phyloP scores from a whole-genome alignment of 345 rosid genomes.

The Microcos paniculata region DNA sequence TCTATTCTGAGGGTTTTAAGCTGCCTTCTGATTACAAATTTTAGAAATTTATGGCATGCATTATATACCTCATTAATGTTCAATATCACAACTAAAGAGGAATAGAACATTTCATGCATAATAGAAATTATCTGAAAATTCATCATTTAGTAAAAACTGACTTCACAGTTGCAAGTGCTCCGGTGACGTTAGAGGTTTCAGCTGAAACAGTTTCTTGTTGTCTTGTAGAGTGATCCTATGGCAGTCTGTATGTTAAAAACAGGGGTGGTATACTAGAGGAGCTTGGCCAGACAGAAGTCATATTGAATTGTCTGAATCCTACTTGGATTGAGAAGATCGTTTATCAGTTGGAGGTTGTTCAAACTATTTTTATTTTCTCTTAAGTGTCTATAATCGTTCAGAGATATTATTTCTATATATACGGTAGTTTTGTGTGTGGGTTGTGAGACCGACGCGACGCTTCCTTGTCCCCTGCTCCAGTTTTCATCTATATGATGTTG shows the following conservation, averaged over 20 bases:
- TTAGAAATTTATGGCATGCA: not conserved
- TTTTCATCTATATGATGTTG: conserved; percentile 70
- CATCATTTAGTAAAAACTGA: not conserved
- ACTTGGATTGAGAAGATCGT: conserved; percentile 73
- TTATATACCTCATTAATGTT: not conserved
- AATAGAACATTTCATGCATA: not conserved
- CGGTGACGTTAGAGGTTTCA: not conserved
- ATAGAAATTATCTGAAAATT: not conserved
- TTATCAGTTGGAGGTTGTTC: conserved; percentile 81
- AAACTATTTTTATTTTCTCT: conserved; percentile 26
- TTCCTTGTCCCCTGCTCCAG: conserved; percentile 37
- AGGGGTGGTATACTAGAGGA: conserved; percentile 67
- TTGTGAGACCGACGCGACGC: conserved; percentile 15
- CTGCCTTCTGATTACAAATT: not conserved
- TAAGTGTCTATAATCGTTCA: not conserved
- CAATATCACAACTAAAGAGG: not conserved
- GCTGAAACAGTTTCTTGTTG: conserved; percentile 6
- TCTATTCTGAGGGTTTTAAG: not conserved
- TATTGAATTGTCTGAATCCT: conserved; percentile 68
- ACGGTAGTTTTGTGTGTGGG: not conserved
- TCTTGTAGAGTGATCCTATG: conserved; percentile 85
- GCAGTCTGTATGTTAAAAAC: conserved; percentile 57
- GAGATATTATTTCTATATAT: not conserved
- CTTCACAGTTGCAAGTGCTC: not conserved
- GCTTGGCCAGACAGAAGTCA: conserved; percentile 87